These are phyloP conservation scores for Chenopodium quinoa DNA, from an alignment of 148 eudicot genomes.

Conservation along the genomic window DNA sequence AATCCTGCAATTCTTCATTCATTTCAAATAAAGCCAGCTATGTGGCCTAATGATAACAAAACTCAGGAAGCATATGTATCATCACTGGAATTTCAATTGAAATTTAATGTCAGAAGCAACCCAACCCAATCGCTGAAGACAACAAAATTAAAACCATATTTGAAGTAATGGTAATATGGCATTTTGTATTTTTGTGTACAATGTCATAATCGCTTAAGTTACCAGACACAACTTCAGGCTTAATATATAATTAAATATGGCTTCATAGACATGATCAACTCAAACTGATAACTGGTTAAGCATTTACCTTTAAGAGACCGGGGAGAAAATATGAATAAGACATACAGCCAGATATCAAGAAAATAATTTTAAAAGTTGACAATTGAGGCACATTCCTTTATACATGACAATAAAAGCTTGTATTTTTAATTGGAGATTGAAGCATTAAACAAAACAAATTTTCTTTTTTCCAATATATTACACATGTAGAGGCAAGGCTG, in stretches of 20 bases:
- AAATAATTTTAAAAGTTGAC: not conserved
- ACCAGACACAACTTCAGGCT: not conserved
- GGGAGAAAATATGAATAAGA: not conserved
- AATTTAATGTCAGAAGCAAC: not conserved
- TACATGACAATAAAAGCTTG: not conserved
- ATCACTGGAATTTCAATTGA: no score
- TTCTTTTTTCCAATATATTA: not conserved
- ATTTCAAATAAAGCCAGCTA: not conserved
- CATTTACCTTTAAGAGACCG: not conserved
- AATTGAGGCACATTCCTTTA: not conserved
- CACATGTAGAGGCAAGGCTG: not conserved
- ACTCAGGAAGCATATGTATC: no score
- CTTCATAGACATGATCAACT: not conserved
- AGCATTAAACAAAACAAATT: not conserved
- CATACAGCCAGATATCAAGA: not conserved
- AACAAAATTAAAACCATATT: not conserved
- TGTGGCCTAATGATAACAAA: no score
- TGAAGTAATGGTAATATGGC: not conserved
- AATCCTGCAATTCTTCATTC: not conserved
- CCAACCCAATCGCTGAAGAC: not conserved
- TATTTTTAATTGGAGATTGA: not conserved
- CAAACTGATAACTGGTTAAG: not conserved
- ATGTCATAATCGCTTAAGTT: not conserved
- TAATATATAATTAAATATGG: not conserved
- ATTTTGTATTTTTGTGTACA: not conserved